Evolutionary conservation across 140 eudicot species (phyloP).

Genomic region (Erigeron philadelphicus): DNA sequence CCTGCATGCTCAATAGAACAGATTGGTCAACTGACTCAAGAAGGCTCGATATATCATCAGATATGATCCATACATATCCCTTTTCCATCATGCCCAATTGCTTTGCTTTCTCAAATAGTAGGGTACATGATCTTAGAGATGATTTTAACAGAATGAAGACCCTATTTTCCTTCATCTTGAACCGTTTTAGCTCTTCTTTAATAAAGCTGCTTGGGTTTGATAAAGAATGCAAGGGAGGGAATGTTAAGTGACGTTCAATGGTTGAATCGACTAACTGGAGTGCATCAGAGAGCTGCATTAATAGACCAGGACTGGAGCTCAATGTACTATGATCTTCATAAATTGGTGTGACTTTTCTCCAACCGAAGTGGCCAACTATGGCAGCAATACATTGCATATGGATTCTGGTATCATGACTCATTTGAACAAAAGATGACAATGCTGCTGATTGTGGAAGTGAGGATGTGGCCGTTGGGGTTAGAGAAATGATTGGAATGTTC

Average conservation of each 20-base stretch:
- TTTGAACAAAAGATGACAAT: constrained; percentile 30
- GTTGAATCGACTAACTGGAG: constrained; percentile 31
- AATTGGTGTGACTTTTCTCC: constrained; percentile 45
- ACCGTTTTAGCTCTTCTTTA: constrained; percentile 32
- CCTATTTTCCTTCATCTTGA: constrained; percentile 35
- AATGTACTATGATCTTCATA: constrained; percentile 35
- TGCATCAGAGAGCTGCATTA: constrained; percentile 42
- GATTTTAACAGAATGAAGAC: constrained; percentile 42
- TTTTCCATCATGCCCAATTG: constrained; percentile 58
- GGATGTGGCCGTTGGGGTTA: constrained; percentile 32
- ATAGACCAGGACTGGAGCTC: constrained; percentile 32
- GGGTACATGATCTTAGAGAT: constrained; percentile 33
- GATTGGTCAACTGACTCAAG: constrained; percentile 46
- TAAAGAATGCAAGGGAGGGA: constrained; percentile 36
- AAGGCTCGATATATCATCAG: constrained; percentile 49
- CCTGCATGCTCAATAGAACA: constrained; percentile 50
- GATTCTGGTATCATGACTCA: constrained; percentile 32
- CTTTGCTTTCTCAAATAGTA: constrained; percentile 49
- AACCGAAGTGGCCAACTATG: constrained; percentile 42
- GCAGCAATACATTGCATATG: constrained; percentile 52
- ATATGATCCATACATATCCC: constrained; percentile 58
- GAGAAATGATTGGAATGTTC: constrained; percentile 45
- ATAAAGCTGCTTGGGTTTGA: constrained; percentile 29
- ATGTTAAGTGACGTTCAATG: constrained; percentile 26
- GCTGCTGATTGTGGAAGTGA: constrained; percentile 19